Evolutionary conservation across 2,329 filamentous ascomycete species (phyloP).

Genomic region (Pyrenochaeta sp.): DNA sequence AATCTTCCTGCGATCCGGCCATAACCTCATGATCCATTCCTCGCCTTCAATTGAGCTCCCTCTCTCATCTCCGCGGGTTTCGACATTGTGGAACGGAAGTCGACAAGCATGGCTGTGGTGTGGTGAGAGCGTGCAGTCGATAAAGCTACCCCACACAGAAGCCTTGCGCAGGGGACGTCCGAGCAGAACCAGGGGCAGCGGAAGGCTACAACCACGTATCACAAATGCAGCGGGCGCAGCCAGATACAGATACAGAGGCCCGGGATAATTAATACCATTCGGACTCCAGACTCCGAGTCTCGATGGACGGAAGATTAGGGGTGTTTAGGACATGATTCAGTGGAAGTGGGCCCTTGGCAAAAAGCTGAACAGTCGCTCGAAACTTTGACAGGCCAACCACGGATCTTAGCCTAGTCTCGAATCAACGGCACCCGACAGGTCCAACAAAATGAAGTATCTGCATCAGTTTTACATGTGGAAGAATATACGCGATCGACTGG

Average conservation of each 20-base stretch:
- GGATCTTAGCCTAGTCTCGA: slow-evolving; percentile 6
- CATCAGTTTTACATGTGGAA: not conserved
- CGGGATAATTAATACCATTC: not conserved
- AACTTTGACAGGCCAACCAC: slow-evolving; percentile 11
- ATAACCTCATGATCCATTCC: not conserved
- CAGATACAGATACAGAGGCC: not conserved
- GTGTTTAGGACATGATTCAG: not conserved
- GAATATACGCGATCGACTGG: not conserved
- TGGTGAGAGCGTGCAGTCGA: slow-evolving; percentile 7
- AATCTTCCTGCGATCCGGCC: not conserved
- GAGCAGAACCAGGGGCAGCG: slow-evolving; percentile 6
- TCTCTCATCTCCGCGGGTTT: not conserved
- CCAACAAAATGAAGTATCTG: not conserved
- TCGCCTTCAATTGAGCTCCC: not conserved
- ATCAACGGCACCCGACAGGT: slow-evolving; percentile 8
- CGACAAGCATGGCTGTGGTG: slow-evolving; percentile 7
- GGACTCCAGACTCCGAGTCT: not conserved
- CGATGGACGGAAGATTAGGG: not conserved
- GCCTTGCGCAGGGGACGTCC: not conserved
- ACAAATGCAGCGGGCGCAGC: slow-evolving; percentile 1
- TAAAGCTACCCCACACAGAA: slow-evolving; percentile 17
- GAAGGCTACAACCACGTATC: slow-evolving; percentile 6
- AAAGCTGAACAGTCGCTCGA: slow-evolving; percentile 3
- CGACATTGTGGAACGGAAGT: not conserved
- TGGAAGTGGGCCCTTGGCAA: slow-evolving; percentile 5